Evolutionary conservation across 1,284 basidiomycete genomes (phyloP).

Genomic region (Flammula alnicola): DNA sequence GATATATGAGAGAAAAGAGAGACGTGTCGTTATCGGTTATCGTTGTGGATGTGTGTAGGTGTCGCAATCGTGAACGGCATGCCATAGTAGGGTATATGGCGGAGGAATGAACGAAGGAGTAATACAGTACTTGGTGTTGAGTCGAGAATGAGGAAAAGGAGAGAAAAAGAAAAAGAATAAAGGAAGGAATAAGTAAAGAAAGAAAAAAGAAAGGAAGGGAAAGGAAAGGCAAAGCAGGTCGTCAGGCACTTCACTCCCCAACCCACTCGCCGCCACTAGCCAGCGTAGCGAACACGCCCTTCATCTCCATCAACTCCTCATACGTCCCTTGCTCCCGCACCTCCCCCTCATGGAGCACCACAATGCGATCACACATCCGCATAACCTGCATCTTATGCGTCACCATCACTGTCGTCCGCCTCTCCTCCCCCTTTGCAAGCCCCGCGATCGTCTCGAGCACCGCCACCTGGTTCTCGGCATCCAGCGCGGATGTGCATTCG

Average conservation of each 20-base stretch:
- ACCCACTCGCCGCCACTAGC: slow-evolving; percentile 89
- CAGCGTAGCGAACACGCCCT: slow-evolving; percentile 82
- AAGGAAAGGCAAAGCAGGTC: slow-evolving; percentile 1
- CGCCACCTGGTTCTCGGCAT: slow-evolving; percentile 78
- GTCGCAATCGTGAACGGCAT: no score
- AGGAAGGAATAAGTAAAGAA: slow-evolving; percentile 5
- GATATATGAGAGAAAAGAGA: no score
- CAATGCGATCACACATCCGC: slow-evolving; percentile 88
- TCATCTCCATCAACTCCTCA: slow-evolving; percentile 67
- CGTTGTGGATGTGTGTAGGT: no score
- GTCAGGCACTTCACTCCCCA: slow-evolving; percentile 37
- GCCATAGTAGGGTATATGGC: no score
- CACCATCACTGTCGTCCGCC: slow-evolving; percentile 87
- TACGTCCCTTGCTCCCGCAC: slow-evolving; percentile 84
- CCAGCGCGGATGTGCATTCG: slow-evolving; percentile 93
- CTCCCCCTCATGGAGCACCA: slow-evolving; percentile 80
- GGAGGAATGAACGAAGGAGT: no score
- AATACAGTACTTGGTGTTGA: no score
- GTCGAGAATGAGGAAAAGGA: no score
- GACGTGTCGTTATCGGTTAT: no score
- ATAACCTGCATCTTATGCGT: slow-evolving; percentile 94
- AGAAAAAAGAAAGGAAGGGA: slow-evolving; percentile 2
- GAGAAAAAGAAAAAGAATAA: neutral
- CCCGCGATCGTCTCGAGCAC: slow-evolving; percentile 76
- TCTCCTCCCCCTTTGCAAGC: slow-evolving; percentile 24